phyloP scores from a whole-genome alignment of 1,139 yeast species.

The Debaryomyces psychrophilus region DNA sequence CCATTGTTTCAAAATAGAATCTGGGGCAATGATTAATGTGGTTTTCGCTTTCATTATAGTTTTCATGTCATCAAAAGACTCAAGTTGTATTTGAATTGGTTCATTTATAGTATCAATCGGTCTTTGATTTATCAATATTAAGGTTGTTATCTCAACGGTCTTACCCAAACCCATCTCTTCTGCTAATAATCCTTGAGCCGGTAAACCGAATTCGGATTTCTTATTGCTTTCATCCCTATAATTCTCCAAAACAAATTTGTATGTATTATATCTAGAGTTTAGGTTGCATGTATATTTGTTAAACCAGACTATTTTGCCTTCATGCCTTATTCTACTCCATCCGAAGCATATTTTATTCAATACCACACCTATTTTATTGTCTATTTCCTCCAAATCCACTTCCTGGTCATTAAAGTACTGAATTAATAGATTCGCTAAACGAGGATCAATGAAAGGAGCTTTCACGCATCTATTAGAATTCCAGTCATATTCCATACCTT shows the following conservation, averaged over 20 bases:
- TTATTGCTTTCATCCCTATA: conserved; percentile 17
- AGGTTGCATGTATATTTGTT: conserved; percentile 55
- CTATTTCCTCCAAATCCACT: conserved; percentile 13
- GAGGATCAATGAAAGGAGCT: conserved; percentile 21
- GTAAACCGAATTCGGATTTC: conserved; percentile 23
- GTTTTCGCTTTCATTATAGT: conserved; percentile 60
- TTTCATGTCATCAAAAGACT: conserved; percentile 40
- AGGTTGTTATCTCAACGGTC: conserved; percentile 78
- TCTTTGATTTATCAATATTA: conserved; percentile 62
- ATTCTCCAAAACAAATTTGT: conserved; percentile 29
- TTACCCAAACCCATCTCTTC: conserved; percentile 99
- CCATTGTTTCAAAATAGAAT: conserved; percentile 85
- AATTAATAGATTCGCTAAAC: conserved; percentile 10
- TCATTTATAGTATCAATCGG: conserved; percentile 48
- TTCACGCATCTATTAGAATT: conserved; percentile 26
- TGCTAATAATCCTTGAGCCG: conserved; percentile 72
- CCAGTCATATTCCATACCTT: conserved; percentile 50
- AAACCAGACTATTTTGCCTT: conserved; percentile 38
- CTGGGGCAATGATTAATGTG: conserved; percentile 84
- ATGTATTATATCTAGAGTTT: conserved; percentile 33
- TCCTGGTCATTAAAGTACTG: conserved; percentile 9
- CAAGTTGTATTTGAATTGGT: conserved; percentile 36
- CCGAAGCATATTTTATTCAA: conserved; percentile 54
- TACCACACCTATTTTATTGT: conserved; percentile 19
- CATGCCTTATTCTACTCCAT: conserved; percentile 42